Evolutionary conservation across 805 yeast genomes (phyloP), one percentile per base, ranked within the genome.

Genomic region (Metschnikowia lunata): DNA sequence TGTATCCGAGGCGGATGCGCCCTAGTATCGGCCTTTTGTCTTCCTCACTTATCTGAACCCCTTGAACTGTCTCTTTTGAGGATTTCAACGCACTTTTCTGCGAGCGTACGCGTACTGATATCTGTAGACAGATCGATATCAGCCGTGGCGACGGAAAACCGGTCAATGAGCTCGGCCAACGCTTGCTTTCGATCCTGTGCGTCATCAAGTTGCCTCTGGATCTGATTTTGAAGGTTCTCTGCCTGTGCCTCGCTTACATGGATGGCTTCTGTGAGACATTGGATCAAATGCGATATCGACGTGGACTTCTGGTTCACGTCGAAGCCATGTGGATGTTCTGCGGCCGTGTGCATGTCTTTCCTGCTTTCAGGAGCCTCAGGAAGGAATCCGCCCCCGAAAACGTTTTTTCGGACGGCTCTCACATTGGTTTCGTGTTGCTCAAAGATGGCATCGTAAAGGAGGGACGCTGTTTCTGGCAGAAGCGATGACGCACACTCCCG

Each of bases 11-110:
- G 7, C 37, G 8, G 43, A 34, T 11, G 45, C 43, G 34, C 44
- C 50, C 9, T 46, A 23, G 23, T 11, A 29, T 10, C 31, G 9
- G 14, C 8, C 9, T 35, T 15, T 18, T 9, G 6, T 26, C 26
- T 6, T 35, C 28, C 18, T 34, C 26, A 1, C 8, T 8, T 10
- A n/a, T 5, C 10, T 14, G 23, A 18, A 5, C 23, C 5, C 3
- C 5, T 3, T 18, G 23, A 18, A 5, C 2, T 6, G 7, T 18
- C 40, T 6, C 23, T 37, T n/a, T 18, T 42, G 8, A 39, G 40
- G 13, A 34, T 30, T 4, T 31, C 11, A 10, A 37, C 30, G 34
- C 46, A 43, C 39, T 42, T 43, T 32, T 42, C 40, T 31, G 43
- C 46, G 26, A 39, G 41, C 31, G 3, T 10, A 12, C 31, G 11